These are phyloP conservation scores for Astrephomene gubernaculifera DNA, from an alignment of 139 green algal genomes.

Conservation along the genomic window DNA sequence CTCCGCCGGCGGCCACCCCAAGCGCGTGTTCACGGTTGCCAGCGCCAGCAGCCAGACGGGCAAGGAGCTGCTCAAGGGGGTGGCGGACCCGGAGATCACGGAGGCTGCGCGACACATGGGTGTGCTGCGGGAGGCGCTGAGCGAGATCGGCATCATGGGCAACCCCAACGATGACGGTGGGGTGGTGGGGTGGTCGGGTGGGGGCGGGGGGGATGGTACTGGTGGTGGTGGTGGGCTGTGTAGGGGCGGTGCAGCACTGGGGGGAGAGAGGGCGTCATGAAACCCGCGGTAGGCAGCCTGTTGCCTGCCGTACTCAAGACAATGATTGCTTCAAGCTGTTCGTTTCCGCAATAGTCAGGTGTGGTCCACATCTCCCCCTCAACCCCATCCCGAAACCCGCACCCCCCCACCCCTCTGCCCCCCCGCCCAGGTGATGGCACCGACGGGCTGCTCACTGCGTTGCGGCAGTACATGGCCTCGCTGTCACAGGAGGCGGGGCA, in stretches of 20 bases:
- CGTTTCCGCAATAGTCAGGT: neutral
- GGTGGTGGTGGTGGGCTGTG: neutral
- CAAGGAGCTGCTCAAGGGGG: constrained; percentile 5
- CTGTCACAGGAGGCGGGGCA: constrained; percentile 5
- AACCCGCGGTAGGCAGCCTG: neutral
- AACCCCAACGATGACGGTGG: constrained; percentile 45
- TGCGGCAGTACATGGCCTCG: constrained; percentile 36
- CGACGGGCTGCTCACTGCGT: constrained; percentile 39
- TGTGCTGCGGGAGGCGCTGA: constrained; percentile 30
- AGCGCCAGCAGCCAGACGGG: neutral
- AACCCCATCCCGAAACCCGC: neutral
- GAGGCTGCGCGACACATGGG: constrained; percentile 18
- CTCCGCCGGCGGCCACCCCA: neutral
- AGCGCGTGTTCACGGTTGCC: neutral
- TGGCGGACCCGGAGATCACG: constrained; percentile 17
- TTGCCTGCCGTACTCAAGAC: neutral
- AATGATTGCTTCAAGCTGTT: neutral
- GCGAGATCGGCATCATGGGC: constrained; percentile 38
- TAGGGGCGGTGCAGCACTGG: neutral
- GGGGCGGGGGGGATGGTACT: neutral
- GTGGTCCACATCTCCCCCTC: neutral
- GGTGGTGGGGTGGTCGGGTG: neutral
- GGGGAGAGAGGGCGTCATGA: neutral
- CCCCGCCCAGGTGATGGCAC: constrained; percentile 18
- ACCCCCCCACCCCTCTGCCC: neutral